Evolutionary conservation across 371 early-diverging fungal genomes (phyloP), one percentile per base, ranked within the genome.

Genomic region (Hamiltosporidium tvaerminnensis): DNA sequence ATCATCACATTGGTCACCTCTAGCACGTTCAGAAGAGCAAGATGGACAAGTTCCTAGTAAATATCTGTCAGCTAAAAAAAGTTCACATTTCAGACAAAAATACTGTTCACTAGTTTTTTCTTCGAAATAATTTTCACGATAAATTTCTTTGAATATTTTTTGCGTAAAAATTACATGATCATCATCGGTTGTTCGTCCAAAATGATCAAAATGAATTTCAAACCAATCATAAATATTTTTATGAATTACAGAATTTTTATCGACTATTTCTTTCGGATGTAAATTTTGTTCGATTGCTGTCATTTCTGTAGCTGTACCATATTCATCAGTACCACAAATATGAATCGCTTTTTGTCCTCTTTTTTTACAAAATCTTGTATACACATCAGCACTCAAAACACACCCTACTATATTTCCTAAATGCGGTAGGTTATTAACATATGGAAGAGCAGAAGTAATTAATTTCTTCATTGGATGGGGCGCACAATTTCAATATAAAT

Each of bases 241-340:
- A 80, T 96, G 96, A 56, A 91, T 75, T 5, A 82, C 82, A 73
- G 87, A 79, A 81, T 95, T 97, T 79, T 91, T 90, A 80, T 92
- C 91, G 76, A 96, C 94, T 32, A 98, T 84, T 61, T 84, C 91
- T 67, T 84, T 83, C 74, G 92, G 92, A 23, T 86, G 79, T 4
- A 87, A 80, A 5, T 85, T 85, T 68, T 91, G 90, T 68, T 91
- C 86, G 35, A 94, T 76, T 2, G 99, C 99, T 77, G 91, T 92
- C 50, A 95, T 94, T 81, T 98, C 99, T 2, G 96, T 96, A 9
- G 99, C 93, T 33, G 99, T 98, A 60, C 99, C 99, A 77, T 95
- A 97, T 81, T 98, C 99, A 77, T 98, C 99, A 1, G 99, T 96
- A 67, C 99, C 99, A 78, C 92, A 91, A 52, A 98, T 83, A 72